A percentile compares a stretch with the other conserved stretches of the same genome.
phyloP scores from a whole-genome alignment of 2,329 filamentous ascomycete genomes.

The Diaporthe citrichinensis region DNA sequence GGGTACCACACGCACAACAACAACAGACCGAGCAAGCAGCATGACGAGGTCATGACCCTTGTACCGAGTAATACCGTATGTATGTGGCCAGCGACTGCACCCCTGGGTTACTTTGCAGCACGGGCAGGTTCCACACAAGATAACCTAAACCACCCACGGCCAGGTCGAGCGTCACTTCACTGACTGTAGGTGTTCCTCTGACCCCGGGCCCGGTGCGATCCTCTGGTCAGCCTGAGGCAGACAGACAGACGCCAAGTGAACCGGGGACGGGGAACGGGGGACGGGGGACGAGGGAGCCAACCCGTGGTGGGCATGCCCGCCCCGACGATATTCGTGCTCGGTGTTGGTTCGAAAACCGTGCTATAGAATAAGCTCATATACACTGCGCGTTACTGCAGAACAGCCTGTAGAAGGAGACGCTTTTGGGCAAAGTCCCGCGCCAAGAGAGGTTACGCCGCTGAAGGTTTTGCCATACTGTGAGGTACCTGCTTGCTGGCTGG shows the following conservation, averaged over 20 bases:
- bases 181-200: neutral
- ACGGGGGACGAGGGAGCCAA: neutral
- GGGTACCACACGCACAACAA: neutral
- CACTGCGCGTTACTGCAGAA: neutral
- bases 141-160: neutral
- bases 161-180: neutral
- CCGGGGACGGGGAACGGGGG: neutral
- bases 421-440: constrained; percentile 7
- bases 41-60: too few species aligned
- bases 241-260: neutral
- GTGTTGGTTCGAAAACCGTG: neutral
- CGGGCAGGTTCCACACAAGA: neutral
- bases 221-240: neutral
- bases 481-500: neutral
- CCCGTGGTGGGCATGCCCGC: neutral
- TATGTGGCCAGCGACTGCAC: too few species aligned
- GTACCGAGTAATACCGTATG: too few species aligned
- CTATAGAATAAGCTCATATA: constrained; percentile 13
- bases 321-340: neutral
- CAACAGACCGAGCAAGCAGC: neutral
- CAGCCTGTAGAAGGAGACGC: neutral
- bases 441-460: neutral
- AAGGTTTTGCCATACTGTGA: neutral
- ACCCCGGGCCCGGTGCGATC: neutral
- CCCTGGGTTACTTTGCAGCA: neutral